Base-by-base conservation (phyloP, 169 alveolate genomes). In the Plasmodium sp. region DNA sequence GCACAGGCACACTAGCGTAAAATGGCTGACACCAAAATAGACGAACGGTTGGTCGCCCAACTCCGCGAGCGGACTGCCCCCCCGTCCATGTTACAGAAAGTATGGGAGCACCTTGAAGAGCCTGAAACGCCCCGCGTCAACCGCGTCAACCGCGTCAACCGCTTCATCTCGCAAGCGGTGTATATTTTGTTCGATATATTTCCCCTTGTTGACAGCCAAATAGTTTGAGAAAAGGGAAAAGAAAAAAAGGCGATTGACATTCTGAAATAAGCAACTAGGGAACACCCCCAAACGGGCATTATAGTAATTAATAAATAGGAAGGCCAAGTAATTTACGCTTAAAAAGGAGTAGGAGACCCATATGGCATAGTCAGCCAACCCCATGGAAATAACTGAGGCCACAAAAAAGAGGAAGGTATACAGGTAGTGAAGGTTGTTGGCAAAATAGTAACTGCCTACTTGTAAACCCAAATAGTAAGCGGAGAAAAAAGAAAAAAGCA, bases 401-500 rank as follows among this genome's bases (percentile, higher is more conserved):
- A 56, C 43, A 18, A 85, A 85, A 85, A 85, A 85, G 18, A 36
- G 33, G 34, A 51, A 41, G 72, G 82, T 41, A 77, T 75, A 74
- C 14, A 85, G 2, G 48, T 75, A 75, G 27, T 85, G 85, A 34
- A 54, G n/a, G 54, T 74, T 85, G 67, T 85, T 85, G 48, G 10
- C 67, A 31, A 85, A 85, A 74, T 85, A 85, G 43, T 85, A 85
- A 74, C 62, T 74, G 5, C 81, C 85, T n/a, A 85, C 80, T 85
- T 85, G 93, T 77, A 85, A 56, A 16, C 81, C 93, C 34, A 85
- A 85, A 54, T 85, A 85, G 71, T 85, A 85, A 18, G 93, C 56
- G 48, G 93, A 71, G 48, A 85, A 85, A 85, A 85, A 85, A 9
- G 93, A 74, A 74, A 85, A 85, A 75, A 85, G 93, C 22, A 85